phyloP scores from a whole-genome alignment of 768 basidiomycete species.

The Lactarius vividus region DNA sequence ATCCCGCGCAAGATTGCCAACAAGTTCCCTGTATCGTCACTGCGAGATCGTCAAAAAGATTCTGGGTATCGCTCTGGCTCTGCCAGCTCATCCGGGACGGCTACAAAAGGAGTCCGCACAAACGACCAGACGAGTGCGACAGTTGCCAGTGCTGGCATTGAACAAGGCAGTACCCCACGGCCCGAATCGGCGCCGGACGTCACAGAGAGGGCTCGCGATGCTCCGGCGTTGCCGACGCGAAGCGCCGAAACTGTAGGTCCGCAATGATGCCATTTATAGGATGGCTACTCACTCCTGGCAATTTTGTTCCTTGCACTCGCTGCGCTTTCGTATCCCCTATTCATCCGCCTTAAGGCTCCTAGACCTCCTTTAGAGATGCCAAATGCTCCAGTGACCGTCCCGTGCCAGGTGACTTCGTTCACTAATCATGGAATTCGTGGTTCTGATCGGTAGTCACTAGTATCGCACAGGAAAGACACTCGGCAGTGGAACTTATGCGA shows the following conservation, averaged over 20 bases:
- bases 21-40: background rate
- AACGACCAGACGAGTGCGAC: slow-evolving; percentile 2
- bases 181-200: slow-evolving; percentile 19
- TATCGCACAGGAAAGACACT: slow-evolving; percentile 87
- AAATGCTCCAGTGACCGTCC: slow-evolving; percentile 39
- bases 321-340: background rate
- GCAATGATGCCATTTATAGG: slow-evolving; percentile 11
- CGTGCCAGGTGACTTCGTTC: slow-evolving; percentile 42
- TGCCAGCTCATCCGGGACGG: slow-evolving; percentile 19
- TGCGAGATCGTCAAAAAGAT: slow-evolving; percentile 17
- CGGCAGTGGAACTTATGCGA: slow-evolving; percentile 91
- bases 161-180: slow-evolving; percentile 5
- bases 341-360: background rate
- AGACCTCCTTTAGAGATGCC: slow-evolving; percentile 31
- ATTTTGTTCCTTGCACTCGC: background rate
- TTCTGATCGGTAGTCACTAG: slow-evolving; percentile 38
- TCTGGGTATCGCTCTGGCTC: slow-evolving; percentile 25
- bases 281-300: background rate
- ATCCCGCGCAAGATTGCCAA: slow-evolving; percentile 8
- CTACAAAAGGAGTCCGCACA: slow-evolving; percentile 5
- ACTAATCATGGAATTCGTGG: background rate
- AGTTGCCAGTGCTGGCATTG: slow-evolving; percentile 1
- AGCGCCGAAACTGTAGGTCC: slow-evolving; percentile 19
- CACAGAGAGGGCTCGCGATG: background rate
- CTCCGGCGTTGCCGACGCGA: slow-evolving; percentile 12